Conservation (phyloP, 2,329 filamentous ascomycete genomes). For the Pleurostoma richardsiae region DNA sequence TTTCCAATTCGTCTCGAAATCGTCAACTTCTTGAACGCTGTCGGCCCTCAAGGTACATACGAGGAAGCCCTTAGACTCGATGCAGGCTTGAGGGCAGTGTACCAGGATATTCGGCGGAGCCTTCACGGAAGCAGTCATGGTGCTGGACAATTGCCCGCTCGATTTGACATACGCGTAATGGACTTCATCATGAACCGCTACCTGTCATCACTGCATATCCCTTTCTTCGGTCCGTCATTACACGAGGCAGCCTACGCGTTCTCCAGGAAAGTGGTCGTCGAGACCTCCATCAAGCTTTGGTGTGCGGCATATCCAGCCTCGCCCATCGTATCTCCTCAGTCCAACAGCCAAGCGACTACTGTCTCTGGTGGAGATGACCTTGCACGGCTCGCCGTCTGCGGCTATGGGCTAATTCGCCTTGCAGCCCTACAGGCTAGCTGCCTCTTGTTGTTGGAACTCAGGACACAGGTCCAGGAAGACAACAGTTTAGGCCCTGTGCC, state of each 20-base stretch:
- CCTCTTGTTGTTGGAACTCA: constrained; percentile 39
- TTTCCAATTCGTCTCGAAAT: constrained; percentile 37
- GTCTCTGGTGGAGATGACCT: constrained; percentile 21
- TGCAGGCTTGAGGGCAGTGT: constrained; percentile 33
- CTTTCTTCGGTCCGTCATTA: constrained; percentile 36
- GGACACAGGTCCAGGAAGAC: constrained; percentile 38
- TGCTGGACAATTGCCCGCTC: no score
- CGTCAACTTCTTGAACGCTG: constrained; percentile 40
- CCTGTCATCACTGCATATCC: constrained; percentile 50
- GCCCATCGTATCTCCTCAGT: background rate
- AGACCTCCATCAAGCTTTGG: constrained; percentile 26
- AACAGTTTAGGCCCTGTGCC: constrained; percentile 18
- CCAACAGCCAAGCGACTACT: constrained; percentile 6
- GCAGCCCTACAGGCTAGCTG: constrained; percentile 31
- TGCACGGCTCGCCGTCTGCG: constrained; percentile 31
- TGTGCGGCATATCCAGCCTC: constrained; percentile 10
- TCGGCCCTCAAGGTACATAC: constrained; percentile 33
- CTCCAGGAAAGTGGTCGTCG: constrained; percentile 28
- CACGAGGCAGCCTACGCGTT: constrained; percentile 45
- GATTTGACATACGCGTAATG: constrained; percentile 21
- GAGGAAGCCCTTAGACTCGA: constrained; percentile 41
- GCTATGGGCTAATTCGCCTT: constrained; percentile 35
- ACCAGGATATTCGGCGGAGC: constrained; percentile 24
- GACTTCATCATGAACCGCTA: constrained; percentile 40
- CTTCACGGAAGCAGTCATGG: constrained; percentile 11